Evolutionary conservation across 371 early-diverging fungal species (phyloP), one percentile per base, ranked within the genome.

Genomic region (Syncephalis fuscata): DNA sequence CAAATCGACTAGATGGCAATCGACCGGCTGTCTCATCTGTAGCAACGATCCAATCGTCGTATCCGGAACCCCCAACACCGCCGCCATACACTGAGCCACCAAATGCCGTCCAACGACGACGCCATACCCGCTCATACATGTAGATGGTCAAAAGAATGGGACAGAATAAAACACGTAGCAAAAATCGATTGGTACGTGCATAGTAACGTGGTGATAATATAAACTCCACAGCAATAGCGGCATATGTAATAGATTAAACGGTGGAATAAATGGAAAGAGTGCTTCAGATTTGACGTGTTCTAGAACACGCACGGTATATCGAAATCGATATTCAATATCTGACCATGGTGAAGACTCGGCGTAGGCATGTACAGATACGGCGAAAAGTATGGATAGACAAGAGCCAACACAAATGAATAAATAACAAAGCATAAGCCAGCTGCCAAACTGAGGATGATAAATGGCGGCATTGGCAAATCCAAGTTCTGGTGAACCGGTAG

Each of bases 251-350:
- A 48, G 20, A 39, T 48, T 48, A 41, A 48, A 48, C 7, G 48
- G 48, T n/a, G 48, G 48, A n/a, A 48, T 40, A 24, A 48, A 48
- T 3, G 48, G 48, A 17, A 48, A 48, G 11, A 48, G 26, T 2
- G 19, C 21, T 17, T 48, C 48, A 3, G 41, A 41, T 17, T 48
- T 27, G 7, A 48, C 42, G 21, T 40, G 41, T 16, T 48, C 48
- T 5, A 48, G 15, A 5, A 48, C 48, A 17, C 41, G 39, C 11
- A 27, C 26, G 10, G 48, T 48, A 19, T 40, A 48, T n/a, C 26
- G 39, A 17, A 41, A 48, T 39, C 16, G 26, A 24, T 48, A 41
- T 20, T 48, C 48, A 14, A 25, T 11, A 24, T 19, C 23, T 9
- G 48, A 39, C 22, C 41, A 40, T n/a, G 19, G 22, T 2, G 20